Evolutionary conservation across 2,329 filamentous ascomycete genomes (phyloP).

Genomic region (Neoarthrinium moseri): DNA sequence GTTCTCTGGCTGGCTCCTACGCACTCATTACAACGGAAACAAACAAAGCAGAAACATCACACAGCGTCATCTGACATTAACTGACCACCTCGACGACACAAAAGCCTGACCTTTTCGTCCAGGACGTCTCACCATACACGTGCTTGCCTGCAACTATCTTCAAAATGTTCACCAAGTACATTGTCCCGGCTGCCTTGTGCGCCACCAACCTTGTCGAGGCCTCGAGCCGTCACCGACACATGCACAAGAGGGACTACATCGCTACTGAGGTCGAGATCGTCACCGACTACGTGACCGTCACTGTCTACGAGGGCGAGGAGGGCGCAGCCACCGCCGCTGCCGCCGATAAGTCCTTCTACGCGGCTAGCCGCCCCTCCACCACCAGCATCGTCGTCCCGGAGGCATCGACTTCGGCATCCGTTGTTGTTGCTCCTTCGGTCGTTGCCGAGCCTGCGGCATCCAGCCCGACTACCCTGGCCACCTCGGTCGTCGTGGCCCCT

Average conservation of each 20-base stretch:
- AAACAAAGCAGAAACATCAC: not conserved
- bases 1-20: slow-evolving; percentile 10
- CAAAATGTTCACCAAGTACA: slow-evolving; percentile 29
- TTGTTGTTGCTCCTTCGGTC: slow-evolving; percentile 11
- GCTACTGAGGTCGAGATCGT: slow-evolving; percentile 27
- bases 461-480: slow-evolving; percentile 23
- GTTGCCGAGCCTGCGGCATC: slow-evolving; percentile 7
- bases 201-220: slow-evolving; percentile 25
- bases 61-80: not conserved
- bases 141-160: too few relatives aligned
- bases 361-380: slow-evolving; percentile 5
- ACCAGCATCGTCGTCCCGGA: too few relatives aligned
- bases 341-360: slow-evolving; percentile 7
- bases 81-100: slow-evolving; percentile 5
- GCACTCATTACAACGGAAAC: slow-evolving; percentile 10
- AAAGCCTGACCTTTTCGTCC: too few relatives aligned
- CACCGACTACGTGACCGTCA: slow-evolving; percentile 28
- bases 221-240: slow-evolving; percentile 22
- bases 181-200: slow-evolving; percentile 25
- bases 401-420: slow-evolving; percentile 11
- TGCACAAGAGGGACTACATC: slow-evolving; percentile 27
- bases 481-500: slow-evolving; percentile 17
- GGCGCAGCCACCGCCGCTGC: slow-evolving; percentile 10
- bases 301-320: slow-evolving; percentile 21
- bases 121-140: too few relatives aligned